Evolutionary conservation across 2,329 filamentous ascomycete genomes (phyloP), one percentile per base, ranked within the genome.

Genomic region (Cryphonectria radicalis): DNA sequence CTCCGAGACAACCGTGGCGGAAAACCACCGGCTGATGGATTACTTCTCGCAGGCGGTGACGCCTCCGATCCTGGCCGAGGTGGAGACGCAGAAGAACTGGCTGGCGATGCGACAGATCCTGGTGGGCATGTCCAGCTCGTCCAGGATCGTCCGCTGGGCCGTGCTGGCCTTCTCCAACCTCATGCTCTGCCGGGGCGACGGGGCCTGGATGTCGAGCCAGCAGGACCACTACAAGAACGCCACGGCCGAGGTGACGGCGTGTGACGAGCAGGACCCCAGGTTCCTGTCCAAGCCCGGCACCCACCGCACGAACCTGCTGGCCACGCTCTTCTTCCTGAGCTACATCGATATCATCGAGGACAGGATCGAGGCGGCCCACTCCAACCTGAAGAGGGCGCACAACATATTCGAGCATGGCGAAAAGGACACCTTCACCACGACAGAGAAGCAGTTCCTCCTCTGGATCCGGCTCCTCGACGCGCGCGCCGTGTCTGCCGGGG

Each of bases 391-490:
- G 72, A 81, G 84, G 17, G 86, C 86, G 0, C 86, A 87, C 70
- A 77, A 76, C 6, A 77, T 87, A 4, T 84, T 87, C 69, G 82
- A 83, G 69, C 78, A 76, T n/a, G 81, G 80, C 32, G 78, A 81
- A 25, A 82, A 82, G 70, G 72, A 73, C 4, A 77, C 78, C 17
- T 79, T 85, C 57, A 77, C 79, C 2, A 73, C 79, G 0, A 74
- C 82, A 3, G 86, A 88, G 74, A 82, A 83, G 72, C 82, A 85
- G 11, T 75, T 88, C 0, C 80, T 89, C 46, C 84, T 84, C 2
- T 89, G 86, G 87, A 82, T 89, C 50, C 84, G 86, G 4, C 79
- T 89, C 3, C 80, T 89, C 3, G 87, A 89, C 73, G 86, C 84
- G 1, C 81, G 86, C 13, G 86, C 87, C 4, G 86, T 88, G 17